These are phyloP conservation scores for Colletotrichum phormii DNA, from an alignment of 2,329 filamentous ascomycete species.

Conservation along the genomic window DNA sequence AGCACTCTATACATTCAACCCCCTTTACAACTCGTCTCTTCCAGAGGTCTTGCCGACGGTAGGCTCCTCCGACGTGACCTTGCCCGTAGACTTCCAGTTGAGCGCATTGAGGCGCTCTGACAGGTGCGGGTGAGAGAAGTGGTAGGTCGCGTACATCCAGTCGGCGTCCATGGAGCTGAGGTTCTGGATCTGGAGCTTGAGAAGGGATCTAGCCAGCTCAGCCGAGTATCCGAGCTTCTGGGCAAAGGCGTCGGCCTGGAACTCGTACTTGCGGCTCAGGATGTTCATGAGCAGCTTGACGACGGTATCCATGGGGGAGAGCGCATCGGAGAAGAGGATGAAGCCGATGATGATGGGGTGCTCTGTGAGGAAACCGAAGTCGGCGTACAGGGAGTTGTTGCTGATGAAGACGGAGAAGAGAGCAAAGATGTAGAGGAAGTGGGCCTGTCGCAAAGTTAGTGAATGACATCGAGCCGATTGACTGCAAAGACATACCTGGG, in stretches of 20 bases:
- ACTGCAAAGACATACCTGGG: slow-evolving; percentile 68
- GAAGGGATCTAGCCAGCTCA: slow-evolving; percentile 86
- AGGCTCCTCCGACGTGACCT: slow-evolving; percentile 54
- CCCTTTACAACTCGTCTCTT: slow-evolving; percentile 75
- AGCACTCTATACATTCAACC: not conserved
- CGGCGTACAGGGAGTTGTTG: slow-evolving; percentile 89
- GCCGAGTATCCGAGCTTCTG: slow-evolving; percentile 83
- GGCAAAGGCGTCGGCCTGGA: slow-evolving; percentile 94
- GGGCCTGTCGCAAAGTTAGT: slow-evolving; percentile 66
- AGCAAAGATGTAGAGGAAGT: slow-evolving; percentile 96
- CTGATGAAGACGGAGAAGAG: slow-evolving; percentile 98
- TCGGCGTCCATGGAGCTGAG: slow-evolving; percentile 98
- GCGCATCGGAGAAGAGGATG: slow-evolving; percentile 96
- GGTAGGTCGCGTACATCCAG: slow-evolving; percentile 98
- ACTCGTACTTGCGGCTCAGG: slow-evolving; percentile 93
- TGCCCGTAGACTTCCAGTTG: slow-evolving; percentile 79
- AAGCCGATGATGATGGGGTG: slow-evolving; percentile 97
- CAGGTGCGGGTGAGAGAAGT: slow-evolving; percentile 97
- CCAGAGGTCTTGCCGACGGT: slow-evolving; percentile 76
- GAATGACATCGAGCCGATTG: not conserved
- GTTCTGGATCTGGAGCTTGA: slow-evolving; percentile 99
- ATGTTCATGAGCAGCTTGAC: slow-evolving; percentile 97
- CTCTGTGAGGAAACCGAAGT: slow-evolving; percentile 88
- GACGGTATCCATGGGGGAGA: slow-evolving; percentile 93
- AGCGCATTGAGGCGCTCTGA: slow-evolving; percentile 93